These are phyloP conservation scores for Thielaviopsis euricoi DNA, from an alignment of 2,329 filamentous ascomycete species.

Conservation along the genomic window DNA sequence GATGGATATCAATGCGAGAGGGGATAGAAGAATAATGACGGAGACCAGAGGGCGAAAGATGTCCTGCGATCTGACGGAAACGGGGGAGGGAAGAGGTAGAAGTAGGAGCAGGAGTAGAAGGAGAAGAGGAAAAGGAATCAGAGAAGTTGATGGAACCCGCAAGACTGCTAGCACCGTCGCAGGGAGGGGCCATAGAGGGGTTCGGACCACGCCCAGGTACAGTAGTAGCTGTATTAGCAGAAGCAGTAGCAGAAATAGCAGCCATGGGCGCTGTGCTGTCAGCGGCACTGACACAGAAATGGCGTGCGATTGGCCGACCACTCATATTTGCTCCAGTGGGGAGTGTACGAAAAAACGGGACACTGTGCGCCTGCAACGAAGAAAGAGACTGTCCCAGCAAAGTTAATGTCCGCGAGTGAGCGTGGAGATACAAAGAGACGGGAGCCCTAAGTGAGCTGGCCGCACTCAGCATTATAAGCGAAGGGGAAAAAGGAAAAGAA, in stretches of 20 bases:
- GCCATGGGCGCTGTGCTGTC: neutral
- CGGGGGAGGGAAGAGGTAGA: conserved; percentile 9
- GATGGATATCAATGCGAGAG: conserved; percentile 10
- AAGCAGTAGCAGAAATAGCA: neutral
- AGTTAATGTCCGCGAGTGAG: neutral
- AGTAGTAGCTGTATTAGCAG: neutral
- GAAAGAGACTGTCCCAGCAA: neutral
- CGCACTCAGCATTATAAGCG: neutral
- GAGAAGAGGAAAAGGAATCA: neutral
- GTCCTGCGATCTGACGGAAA: conserved; percentile 11
- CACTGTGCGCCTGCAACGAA: conserved; percentile 8
- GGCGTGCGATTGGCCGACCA: conserved; percentile 2
- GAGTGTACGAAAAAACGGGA: conserved; percentile 3
- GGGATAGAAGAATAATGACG: neutral
- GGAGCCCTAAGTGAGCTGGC: neutral
- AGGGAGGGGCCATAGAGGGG: neutral
- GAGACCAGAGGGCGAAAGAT: conserved; percentile 6
- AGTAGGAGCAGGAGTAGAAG: neutral
- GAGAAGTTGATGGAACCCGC: neutral
- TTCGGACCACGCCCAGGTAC: neutral
- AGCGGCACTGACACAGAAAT: neutral
- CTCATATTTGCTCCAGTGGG: conserved; percentile 5
- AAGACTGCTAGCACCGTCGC: neutral
- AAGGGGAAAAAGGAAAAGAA: neutral
- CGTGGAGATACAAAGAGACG: neutral